Evolutionary conservation across 129 eudicot species (phyloP).

Genomic region (Logfia minima): DNA sequence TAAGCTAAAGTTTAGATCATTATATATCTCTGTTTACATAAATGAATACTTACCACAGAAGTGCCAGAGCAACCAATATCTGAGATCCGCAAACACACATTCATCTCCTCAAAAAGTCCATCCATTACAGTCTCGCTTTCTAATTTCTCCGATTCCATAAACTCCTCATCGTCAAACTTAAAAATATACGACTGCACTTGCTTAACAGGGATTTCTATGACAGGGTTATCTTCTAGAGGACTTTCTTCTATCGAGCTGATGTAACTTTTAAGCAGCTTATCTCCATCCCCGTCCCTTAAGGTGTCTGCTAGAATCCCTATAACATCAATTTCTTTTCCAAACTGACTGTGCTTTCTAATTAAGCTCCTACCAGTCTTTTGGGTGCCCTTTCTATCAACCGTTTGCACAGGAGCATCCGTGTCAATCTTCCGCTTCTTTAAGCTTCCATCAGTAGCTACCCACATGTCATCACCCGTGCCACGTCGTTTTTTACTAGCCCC

Average conservation of each 20-base stretch:
- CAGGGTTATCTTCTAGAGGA: conserved; percentile 4
- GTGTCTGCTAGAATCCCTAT: conserved; percentile 34
- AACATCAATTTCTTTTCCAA: conserved; percentile 24
- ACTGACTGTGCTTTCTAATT: conserved; percentile 5
- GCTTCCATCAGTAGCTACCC: conserved; percentile 16
- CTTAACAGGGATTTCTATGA: conserved; percentile 16
- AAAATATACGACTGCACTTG: conserved; percentile 40
- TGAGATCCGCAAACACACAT: conserved; percentile 28
- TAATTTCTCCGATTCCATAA: conserved; percentile 23
- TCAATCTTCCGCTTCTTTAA: conserved; percentile 31
- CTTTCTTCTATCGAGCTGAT: conserved; percentile 8
- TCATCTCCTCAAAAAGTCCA: conserved; percentile 48
- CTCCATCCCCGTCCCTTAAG: conserved; percentile 33
- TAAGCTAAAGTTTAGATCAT: neutral
- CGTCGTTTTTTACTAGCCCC: conserved; percentile 7
- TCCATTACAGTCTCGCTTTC: conserved; percentile 46
- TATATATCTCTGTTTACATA: neutral
- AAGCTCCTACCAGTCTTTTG: neutral
- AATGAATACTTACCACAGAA: conserved; percentile 35
- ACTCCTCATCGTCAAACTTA: conserved; percentile 40
- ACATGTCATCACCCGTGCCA: conserved; percentile 5
- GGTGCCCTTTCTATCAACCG: conserved; percentile 15
- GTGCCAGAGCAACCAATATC: conserved; percentile 33
- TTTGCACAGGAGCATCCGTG: conserved; percentile 10
- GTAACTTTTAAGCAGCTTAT: conserved; percentile 10